A percentile compares a stretch with the other conserved stretches of the same genome.
These are phyloP conservation scores for Isabelozyma gotoi DNA, from an alignment of 805 yeast species.

Conservation along the genomic window DNA sequence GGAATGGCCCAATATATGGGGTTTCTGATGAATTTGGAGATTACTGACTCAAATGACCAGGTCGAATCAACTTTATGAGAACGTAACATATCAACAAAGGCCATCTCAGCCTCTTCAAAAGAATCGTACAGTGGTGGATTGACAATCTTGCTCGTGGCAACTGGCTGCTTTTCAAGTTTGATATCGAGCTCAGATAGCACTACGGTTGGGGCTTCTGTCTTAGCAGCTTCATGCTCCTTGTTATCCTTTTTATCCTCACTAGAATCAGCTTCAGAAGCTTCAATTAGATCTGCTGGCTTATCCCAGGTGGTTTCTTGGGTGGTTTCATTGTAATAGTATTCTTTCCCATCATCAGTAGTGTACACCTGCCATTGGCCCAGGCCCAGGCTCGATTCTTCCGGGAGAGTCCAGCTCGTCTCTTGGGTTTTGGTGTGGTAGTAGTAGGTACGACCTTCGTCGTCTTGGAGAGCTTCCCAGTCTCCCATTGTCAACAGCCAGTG, in stretches of 20 bases:
- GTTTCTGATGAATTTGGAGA: slow-evolving; percentile 55
- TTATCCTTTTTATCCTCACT: too few species aligned
- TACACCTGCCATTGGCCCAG: slow-evolving; percentile 38
- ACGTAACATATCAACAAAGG: slow-evolving; percentile 53
- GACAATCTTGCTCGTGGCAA: slow-evolving; percentile 20
- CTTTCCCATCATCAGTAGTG: slow-evolving; percentile 53
- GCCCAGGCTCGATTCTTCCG: slow-evolving; percentile 24
- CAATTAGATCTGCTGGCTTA: slow-evolving; percentile 53
- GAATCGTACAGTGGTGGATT: slow-evolving; percentile 18
- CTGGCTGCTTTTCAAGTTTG: slow-evolving; percentile 19
- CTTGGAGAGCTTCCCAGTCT: slow-evolving; percentile 64
- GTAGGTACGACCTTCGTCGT: slow-evolving; percentile 67
- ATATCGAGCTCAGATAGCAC: slow-evolving; percentile 1
- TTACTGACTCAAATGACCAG: slow-evolving; percentile 72
- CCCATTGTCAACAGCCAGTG: too few species aligned
- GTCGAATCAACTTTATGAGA: slow-evolving; percentile 62
- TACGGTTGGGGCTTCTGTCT: slow-evolving; percentile 3
- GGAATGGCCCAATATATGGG: slow-evolving; percentile 67
- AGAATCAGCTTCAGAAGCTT: too few species aligned
- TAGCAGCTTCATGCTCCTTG: slow-evolving; percentile 6
- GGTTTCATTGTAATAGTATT: slow-evolving; percentile 65
- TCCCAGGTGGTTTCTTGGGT: slow-evolving; percentile 80
- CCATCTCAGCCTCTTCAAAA: slow-evolving; percentile 38
- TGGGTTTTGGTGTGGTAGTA: slow-evolving; percentile 67
- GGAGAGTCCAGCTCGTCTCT: slow-evolving; percentile 81